Base-by-base conservation (phyloP, 805 yeast species). In the Alloascoidea hylecoeti region DNA sequence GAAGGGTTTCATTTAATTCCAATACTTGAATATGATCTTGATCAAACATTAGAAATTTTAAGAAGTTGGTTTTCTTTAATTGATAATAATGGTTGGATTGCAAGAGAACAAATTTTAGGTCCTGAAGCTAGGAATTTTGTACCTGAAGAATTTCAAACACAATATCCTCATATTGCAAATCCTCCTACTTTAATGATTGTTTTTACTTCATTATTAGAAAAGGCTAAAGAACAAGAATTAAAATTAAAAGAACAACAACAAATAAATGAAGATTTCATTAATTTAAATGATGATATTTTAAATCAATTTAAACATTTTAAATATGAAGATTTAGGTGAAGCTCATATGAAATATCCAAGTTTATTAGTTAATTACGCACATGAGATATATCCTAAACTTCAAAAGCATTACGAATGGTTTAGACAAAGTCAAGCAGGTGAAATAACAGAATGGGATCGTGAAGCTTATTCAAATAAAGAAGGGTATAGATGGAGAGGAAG, bases 51-150 rank as follows among this genome's bases (percentile, higher is more conserved):
- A 43, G 92, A 84, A 45, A 77, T 92, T 14, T 52, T 88, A 41
- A 68, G 77, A 50, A 81, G 95, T 38, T 92, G 98, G 98, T 83
- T 89, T 53, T 57, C 68, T 28, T 58, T 83, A 33, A 83, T 86
- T 43, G 96, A 89, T 53, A 82, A 78, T 2, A 78, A 80, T 44
- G 98, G 98, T 0, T 92, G 97, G 96, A 81, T 92, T 46, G 96
- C 95, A 2, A 70, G 98, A 44, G 98, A 92, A 54, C 94, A 85
- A 49, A 89, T 92, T 18, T 63, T 92, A 35, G 98, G 98, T 1
- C 77, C 75, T 4, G 97, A 92, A 54, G 86, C 89, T 30, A 71
- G 97, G 52, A 69, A 80, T 35, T 75, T 80, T 49, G 97, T 92
- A 3, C 97, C 97, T 0, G 61, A 53, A 4, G 83, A 80, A 44